phyloP scores from a whole-genome alignment of 1,284 basidiomycete genomes.

The Wallemia ichthyophaga region DNA sequence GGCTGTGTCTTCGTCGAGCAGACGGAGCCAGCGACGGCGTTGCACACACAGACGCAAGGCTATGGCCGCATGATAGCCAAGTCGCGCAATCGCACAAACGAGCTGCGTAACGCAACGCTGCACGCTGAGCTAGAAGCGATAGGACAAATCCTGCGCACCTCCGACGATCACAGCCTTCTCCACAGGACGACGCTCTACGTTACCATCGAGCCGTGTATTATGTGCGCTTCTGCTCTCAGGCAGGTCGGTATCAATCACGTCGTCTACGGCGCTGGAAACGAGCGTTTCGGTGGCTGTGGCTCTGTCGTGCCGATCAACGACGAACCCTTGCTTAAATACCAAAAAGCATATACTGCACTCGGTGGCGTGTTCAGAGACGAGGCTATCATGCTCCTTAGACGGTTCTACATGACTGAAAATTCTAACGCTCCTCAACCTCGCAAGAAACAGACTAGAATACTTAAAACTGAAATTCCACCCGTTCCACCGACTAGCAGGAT shows the following conservation, averaged over 20 bases:
- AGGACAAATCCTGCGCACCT: constrained; percentile 45
- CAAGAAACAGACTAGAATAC: constrained; percentile 34
- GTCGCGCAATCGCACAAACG: constrained; percentile 79
- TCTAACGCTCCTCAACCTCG: constrained; percentile 49
- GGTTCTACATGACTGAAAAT: constrained; percentile 91
- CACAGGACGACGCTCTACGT: constrained; percentile 68
- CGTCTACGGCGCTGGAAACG: constrained; percentile 80
- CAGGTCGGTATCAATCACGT: constrained; percentile 77
- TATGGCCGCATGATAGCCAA: constrained; percentile 32
- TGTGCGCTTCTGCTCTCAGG: constrained; percentile 85
- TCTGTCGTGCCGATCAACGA: constrained; percentile 70
- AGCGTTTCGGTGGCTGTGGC: constrained; percentile 88
- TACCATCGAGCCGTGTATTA: constrained; percentile 96
- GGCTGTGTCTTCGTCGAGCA: constrained; percentile 73
- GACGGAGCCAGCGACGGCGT: not conserved
- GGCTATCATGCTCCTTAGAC: constrained; percentile 74
- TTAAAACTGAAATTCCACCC: constrained; percentile 37
- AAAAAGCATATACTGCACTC: constrained; percentile 41
- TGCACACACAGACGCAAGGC: constrained; percentile 17
- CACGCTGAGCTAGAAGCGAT: constrained; percentile 97
- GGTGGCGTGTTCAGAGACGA: constrained; percentile 70
- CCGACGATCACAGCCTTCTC: constrained; percentile 25
- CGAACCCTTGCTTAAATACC: constrained; percentile 19
- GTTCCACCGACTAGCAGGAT: not conserved
- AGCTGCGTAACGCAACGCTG: constrained; percentile 72